Evolutionary conservation across 2,329 filamentous ascomycete species (phyloP).

Genomic region (Daldinia sp.): DNA sequence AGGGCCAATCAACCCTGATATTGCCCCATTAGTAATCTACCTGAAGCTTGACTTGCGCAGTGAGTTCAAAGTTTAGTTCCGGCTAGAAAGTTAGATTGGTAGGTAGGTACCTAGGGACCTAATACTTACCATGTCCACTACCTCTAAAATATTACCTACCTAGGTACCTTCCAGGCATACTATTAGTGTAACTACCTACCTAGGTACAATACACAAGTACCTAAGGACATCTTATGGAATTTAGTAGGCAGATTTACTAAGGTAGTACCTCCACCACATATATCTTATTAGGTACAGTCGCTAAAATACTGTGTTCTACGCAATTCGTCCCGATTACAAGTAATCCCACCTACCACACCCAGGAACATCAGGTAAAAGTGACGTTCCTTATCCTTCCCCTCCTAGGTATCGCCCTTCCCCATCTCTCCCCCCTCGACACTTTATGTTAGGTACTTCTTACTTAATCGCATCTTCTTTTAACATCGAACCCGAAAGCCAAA

Average conservation of each 20-base stretch:
- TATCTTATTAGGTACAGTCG: background rate
- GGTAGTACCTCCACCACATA: background rate
- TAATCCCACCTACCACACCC: slow-evolving; percentile 8
- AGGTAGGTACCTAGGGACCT: background rate
- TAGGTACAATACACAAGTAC: background rate
- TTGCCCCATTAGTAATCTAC: slow-evolving; percentile 28
- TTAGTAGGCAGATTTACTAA: too few relatives aligned
- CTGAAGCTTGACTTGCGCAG: slow-evolving; percentile 3
- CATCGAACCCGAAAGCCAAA: background rate
- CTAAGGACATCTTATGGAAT: too few relatives aligned
- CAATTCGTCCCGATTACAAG: slow-evolving; percentile 1
- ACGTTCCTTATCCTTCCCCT: background rate
- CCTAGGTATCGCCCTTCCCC: background rate
- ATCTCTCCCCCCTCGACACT: background rate
- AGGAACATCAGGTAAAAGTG: slow-evolving; percentile 1
- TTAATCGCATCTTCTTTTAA: background rate
- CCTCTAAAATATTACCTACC: too few relatives aligned
- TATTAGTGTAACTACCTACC: too few relatives aligned
- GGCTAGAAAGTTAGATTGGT: slow-evolving; percentile 4
- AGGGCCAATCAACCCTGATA: slow-evolving; percentile 25
- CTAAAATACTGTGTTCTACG: slow-evolving; percentile 19
- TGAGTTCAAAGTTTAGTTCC: background rate
- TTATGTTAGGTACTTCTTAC: too few relatives aligned
- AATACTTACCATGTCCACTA: too few relatives aligned
- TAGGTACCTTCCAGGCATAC: too few relatives aligned